A percentile compares a stretch with the other conserved stretches of the same genome.
phyloP scores from a whole-genome alignment of 306 rosid genomes.

The Prunus mira region DNA sequence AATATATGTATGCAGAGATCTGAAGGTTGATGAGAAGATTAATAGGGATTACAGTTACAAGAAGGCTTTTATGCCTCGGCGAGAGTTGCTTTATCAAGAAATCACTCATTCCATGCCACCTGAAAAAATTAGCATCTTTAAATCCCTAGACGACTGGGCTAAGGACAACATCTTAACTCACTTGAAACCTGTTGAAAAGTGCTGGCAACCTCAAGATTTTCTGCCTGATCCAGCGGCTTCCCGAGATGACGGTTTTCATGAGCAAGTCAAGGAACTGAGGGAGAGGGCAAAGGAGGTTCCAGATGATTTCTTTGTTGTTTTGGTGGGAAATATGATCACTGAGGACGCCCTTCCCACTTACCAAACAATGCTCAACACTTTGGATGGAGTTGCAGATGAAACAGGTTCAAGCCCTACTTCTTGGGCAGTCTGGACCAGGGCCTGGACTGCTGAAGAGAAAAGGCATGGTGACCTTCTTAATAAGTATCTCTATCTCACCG shows the following conservation, averaged over 20 bases:
- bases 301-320: conserved; percentile 82
- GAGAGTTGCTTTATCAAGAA: conserved; percentile 83
- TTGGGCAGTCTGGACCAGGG: conserved; percentile 96
- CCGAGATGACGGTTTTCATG: conserved; percentile 61
- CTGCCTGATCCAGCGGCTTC: conserved; percentile 65
- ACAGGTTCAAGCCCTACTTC: conserved; percentile 87
- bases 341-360: no score
- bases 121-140: conserved; percentile 82
- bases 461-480: conserved; percentile 92
- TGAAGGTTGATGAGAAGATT: no score
- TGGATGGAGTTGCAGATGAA: conserved; percentile 91
- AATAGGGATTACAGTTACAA: conserved; percentile 50
- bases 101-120: conserved; percentile 80
- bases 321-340: conserved; percentile 6
- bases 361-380: no score
- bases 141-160: conserved; percentile 86
- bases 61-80: conserved; percentile 74
- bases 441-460: conserved; percentile 97
- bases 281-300: conserved; percentile 80
- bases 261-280: conserved; percentile 74
- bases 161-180: conserved; percentile 63
- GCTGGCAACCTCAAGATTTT: conserved; percentile 95
- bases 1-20: no score
- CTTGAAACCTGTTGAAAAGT: conserved; percentile 82
- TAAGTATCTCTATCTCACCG: conserved; percentile 82